These are phyloP conservation scores for Flammula alnicola DNA, from an alignment of 1,284 basidiomycete genomes.

Conservation along the genomic window DNA sequence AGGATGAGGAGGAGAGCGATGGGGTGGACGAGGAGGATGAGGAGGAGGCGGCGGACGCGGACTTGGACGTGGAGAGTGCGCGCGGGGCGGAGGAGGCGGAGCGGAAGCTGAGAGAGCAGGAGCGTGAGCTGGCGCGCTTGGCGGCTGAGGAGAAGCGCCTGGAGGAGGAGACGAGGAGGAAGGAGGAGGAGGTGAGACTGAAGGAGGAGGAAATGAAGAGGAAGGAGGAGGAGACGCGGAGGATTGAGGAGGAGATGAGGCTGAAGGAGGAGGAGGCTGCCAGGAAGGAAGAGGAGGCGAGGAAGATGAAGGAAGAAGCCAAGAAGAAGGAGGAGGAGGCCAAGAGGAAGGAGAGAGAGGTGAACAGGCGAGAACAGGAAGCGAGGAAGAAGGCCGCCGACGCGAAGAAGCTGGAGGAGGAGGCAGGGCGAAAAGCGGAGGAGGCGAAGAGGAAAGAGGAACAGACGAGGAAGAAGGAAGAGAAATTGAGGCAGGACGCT, in stretches of 20 bases:
- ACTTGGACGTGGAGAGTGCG: slow-evolving; percentile 19
- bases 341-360: slow-evolving; percentile 26
- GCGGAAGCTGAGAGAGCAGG: slow-evolving; percentile 18
- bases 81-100: slow-evolving; percentile 10
- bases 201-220: slow-evolving; percentile 19
- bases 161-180: slow-evolving; percentile 21
- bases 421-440: slow-evolving; percentile 27
- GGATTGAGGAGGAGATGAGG: slow-evolving; percentile 23
- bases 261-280: slow-evolving; percentile 29
- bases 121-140: slow-evolving; percentile 14
- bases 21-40: slow-evolving; percentile 6
- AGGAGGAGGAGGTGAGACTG: slow-evolving; percentile 18
- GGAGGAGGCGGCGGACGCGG: slow-evolving; percentile 17
- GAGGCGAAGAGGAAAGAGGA: slow-evolving; percentile 29
- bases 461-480: slow-evolving; percentile 20
- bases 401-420: slow-evolving; percentile 26
- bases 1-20: slow-evolving; percentile 15
- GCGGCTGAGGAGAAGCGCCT: slow-evolving; percentile 26
- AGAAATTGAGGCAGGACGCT: slow-evolving; percentile 18
- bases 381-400: slow-evolving; percentile 24
- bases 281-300: slow-evolving; percentile 22
- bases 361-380: slow-evolving; percentile 15
- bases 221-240: slow-evolving; percentile 20
- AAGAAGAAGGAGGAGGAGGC: slow-evolving; percentile 21
- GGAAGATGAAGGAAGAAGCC: slow-evolving; percentile 15